Percentiles rank a stretch among this genome's conserved stretches.
phyloP scores from a whole-genome alignment of 2,329 filamentous ascomycete genomes.

The Chalara sp. region DNA sequence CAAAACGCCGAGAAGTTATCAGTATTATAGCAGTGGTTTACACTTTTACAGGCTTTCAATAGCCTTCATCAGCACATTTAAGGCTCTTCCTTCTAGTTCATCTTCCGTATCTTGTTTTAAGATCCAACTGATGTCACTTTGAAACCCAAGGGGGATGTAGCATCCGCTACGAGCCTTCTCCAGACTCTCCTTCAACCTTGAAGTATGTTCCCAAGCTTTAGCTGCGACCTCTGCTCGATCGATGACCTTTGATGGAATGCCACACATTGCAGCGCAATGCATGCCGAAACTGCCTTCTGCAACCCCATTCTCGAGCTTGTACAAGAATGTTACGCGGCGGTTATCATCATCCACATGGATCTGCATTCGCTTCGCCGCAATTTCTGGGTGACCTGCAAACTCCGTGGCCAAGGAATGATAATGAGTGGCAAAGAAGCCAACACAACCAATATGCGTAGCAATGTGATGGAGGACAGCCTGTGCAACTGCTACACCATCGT shows the following conservation, averaged over 20 bases:
- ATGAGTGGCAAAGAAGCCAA: conserved; percentile 96
- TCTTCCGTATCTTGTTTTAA: conserved; percentile 48
- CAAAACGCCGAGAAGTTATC: too few species aligned
- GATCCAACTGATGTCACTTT: conserved; percentile 80
- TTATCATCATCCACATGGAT: conserved; percentile 85
- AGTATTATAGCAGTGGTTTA: too few species aligned
- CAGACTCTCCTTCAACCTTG: conserved; percentile 70
- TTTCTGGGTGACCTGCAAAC: conserved; percentile 84
- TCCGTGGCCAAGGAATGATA: conserved; percentile 92
- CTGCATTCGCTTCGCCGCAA: conserved; percentile 81
- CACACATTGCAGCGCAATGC: conserved; percentile 98
- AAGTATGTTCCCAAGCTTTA: conserved; percentile 91
- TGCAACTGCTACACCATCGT: conserved; percentile 93
- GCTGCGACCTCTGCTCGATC: conserved; percentile 83
- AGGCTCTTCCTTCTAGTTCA: conserved; percentile 40
- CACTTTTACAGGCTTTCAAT: conserved; percentile 47
- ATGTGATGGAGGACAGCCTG: conserved; percentile 97
- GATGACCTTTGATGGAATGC: conserved; percentile 77
- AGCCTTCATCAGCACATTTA: conserved; percentile 53
- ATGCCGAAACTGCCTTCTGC: conserved; percentile 97
- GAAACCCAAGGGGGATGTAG: conserved; percentile 76
- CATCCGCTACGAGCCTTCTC: conserved; percentile 60
- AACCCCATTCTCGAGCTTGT: conserved; percentile 87
- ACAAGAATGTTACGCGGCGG: conserved; percentile 89
- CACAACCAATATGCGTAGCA: conserved; percentile 83